Base-by-base conservation (phyloP, 441 rosid genomes). In the Melianthus villosus region DNA sequence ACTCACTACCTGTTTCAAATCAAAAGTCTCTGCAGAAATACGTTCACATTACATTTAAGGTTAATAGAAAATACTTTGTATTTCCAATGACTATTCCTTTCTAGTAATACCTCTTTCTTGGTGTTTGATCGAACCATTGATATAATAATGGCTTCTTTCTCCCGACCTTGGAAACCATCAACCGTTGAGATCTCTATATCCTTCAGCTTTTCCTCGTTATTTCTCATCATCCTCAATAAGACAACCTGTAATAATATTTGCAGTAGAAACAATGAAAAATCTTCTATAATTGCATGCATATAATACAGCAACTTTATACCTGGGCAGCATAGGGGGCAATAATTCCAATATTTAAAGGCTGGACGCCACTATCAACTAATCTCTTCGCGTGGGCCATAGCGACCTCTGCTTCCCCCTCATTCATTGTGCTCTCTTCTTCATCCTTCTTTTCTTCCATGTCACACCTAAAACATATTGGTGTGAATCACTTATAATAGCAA, bases 391-490 rank as follows among this genome's bases (percentile, higher is more conserved):
- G 97, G 31, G 81, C 75, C 56, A 83, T 64, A 8, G 97, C 85
- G 57, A 89, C 93, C 38, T 77, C 87, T 51, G 89, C 94, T 75
- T 89, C 96, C 18, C 98, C 98, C 57, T 79, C 98, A 27, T 84
- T 89, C 59, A 81, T 20, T 1, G 92, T 81, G 67, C 98, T 84
- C 34, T 84, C 94, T 68, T 89, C 96, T 55, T 89, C 98, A 54
- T 84, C 98, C 71, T 89, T 81, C 77, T 81, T 81, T 70, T 81
- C 96, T 51, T 89, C 98, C 96, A 84, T 89, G 54, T 89, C 94
- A 53, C 97, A 84, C 46, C 86, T 81, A 56, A 42, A 63, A 58
- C 37, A 55, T 15, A 51, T 34, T 40, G 57, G 17, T 6, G 28
- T 10, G 35, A 38, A 60, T 31, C 34, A 34, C 13, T 41, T 14